phyloP scores from a whole-genome alignment of 2,329 filamentous ascomycete species.

The Penicillium sp. region DNA sequence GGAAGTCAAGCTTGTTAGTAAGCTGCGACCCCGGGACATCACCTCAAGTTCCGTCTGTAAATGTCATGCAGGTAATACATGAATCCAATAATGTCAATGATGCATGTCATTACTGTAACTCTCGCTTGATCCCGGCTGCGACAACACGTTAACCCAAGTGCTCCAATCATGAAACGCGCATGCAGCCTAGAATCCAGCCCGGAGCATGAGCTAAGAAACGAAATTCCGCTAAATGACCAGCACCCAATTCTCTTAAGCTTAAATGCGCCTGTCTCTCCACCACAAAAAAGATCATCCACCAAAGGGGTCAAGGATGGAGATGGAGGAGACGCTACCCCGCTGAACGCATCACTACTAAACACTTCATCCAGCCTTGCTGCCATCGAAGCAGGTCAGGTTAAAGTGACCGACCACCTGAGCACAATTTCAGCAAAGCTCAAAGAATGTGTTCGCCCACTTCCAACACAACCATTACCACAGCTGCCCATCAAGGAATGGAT shows the following conservation, averaged over 20 bases:
- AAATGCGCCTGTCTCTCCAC: conserved; percentile 31
- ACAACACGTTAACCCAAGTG: too few relatives aligned
- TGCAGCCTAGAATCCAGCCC: conserved; percentile 6
- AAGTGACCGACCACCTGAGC: conserved; percentile 50
- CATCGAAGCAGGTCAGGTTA: conserved; percentile 53
- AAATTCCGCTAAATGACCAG: neutral
- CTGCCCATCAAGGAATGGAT: conserved; percentile 46
- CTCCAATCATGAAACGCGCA: conserved; percentile 18
- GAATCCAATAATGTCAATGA: neutral
- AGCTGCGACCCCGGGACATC: neutral
- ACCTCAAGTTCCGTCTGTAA: neutral
- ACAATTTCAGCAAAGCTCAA: conserved; percentile 49
- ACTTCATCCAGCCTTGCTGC: conserved; percentile 38
- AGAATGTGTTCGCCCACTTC: conserved; percentile 27
- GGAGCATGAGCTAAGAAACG: neutral
- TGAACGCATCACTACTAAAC: neutral
- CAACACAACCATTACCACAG: conserved; percentile 26
- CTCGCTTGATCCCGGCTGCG: neutral
- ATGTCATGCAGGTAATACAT: neutral
- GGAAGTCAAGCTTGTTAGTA: conserved; percentile 1
- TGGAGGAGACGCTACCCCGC: neutral
- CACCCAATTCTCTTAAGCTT: conserved; percentile 18
- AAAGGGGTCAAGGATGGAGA: neutral
- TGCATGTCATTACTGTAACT: neutral
- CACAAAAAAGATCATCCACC: conserved; percentile 14